Evolutionary conservation across 164 flowering plant genomes (phyloP).

Genomic region (Aristolochia californica): DNA sequence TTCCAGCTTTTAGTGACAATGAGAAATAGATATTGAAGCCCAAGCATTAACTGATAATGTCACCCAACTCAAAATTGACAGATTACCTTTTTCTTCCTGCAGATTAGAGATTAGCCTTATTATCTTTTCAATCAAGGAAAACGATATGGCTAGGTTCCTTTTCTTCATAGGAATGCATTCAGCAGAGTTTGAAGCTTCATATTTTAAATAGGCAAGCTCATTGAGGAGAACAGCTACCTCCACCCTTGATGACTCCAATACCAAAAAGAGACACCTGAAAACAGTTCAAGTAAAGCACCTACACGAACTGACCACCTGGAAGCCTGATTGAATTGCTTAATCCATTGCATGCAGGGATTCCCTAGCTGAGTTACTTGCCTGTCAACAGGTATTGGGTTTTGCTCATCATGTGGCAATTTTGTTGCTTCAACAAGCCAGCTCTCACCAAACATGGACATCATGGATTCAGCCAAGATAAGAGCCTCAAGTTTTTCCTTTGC

Average conservation of each 20-base stretch:
- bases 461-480: conserved; percentile 66
- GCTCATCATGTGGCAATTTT: conserved; percentile 26
- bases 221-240: conserved; percentile 83
- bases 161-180: conserved; percentile 43
- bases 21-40: no score
- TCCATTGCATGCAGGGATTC: background rate
- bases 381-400: conserved; percentile 50
- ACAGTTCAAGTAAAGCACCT: conserved; percentile 4
- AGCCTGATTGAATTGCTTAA: background rate
- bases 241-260: conserved; percentile 80
- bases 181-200: conserved; percentile 50
- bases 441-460: conserved; percentile 55
- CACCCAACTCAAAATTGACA: background rate
- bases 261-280: conserved; percentile 75
- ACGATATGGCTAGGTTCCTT: conserved; percentile 47
- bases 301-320: background rate
- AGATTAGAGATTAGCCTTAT: conserved; percentile 54
- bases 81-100: conserved; percentile 50
- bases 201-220: conserved; percentile 74
- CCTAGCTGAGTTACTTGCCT: conserved; percentile 21
- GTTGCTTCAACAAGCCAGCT: conserved; percentile 56
- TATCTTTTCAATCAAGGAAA: conserved; percentile 70
- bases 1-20: no score
- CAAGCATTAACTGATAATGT: background rate
- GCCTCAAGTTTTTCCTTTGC: conserved; percentile 71